Evolutionary conservation across 2,329 filamentous ascomycete genomes (phyloP).

Genomic region (Penicillium sp.): DNA sequence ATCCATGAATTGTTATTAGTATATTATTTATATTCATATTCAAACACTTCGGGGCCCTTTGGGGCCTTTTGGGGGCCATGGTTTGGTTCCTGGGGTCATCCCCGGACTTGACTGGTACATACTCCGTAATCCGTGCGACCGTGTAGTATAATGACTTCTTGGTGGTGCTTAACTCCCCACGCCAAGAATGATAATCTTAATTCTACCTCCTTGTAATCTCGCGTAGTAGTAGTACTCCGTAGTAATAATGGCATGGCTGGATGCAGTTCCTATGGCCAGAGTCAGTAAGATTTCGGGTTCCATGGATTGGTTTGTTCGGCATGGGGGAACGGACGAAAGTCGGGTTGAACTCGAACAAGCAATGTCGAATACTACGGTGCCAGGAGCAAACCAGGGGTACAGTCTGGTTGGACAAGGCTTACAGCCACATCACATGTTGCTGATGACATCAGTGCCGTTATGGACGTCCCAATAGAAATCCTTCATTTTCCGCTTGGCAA

Average conservation of each 20-base stretch:
- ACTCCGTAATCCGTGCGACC: not conserved
- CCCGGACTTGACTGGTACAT: not conserved
- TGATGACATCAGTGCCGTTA: too few species aligned
- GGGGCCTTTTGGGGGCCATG: too few species aligned
- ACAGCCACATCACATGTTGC: not conserved
- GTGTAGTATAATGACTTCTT: not conserved
- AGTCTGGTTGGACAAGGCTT: too few species aligned
- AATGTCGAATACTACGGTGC: not conserved
- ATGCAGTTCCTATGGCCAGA: not conserved
- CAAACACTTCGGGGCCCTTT: too few species aligned
- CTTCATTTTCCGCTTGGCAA: too few species aligned
- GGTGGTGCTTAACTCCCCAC: not conserved
- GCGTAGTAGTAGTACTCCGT: not conserved
- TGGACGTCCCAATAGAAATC: too few species aligned
- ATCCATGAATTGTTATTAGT: too few species aligned
- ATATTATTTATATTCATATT: too few species aligned
- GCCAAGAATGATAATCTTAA: not conserved
- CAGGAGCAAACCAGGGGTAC: not conserved
- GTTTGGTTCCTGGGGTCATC: too few species aligned
- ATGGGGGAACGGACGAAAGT: not conserved
- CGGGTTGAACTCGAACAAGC: not conserved
- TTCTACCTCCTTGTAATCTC: not conserved
- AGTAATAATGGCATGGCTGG: not conserved
- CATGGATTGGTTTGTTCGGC: not conserved
- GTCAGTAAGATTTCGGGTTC: not conserved